These are phyloP conservation scores for Cutaneotrichosporon dermatis DNA, from an alignment of 1,284 basidiomycete species.

Conservation along the genomic window DNA sequence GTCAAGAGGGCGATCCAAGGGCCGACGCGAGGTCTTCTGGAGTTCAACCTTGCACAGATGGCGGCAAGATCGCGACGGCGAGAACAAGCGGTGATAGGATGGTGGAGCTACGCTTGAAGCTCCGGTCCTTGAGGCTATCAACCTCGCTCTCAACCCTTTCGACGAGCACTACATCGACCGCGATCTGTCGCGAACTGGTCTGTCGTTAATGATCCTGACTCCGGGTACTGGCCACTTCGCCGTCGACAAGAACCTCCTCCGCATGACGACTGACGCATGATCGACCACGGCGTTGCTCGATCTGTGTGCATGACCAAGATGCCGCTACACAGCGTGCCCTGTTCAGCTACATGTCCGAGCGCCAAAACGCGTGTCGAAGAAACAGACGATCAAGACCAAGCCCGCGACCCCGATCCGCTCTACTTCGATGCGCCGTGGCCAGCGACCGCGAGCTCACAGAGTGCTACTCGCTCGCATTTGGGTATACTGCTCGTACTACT, in stretches of 20 bases:
- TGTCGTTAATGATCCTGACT: conserved; percentile 79
- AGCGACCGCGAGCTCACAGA: conserved; percentile 39
- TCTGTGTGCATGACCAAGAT: conserved; percentile 82
- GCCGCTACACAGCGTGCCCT: conserved; percentile 89
- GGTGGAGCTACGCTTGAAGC: conserved; percentile 68
- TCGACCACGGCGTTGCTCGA: conserved; percentile 91
- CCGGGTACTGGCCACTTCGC: conserved; percentile 93
- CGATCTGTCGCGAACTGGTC: conserved; percentile 86
- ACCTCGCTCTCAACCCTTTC: conserved; percentile 85
- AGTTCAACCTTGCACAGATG: conserved; percentile 62
- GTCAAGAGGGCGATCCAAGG: conserved; percentile 83
- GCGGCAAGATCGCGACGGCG: conserved; percentile 20
- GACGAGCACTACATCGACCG: conserved; percentile 96
- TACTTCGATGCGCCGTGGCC: conserved; percentile 62
- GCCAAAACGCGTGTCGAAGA: conserved; percentile 41
- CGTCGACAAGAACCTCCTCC: conserved; percentile 82
- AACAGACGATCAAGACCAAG: conserved; percentile 14
- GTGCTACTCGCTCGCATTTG: conserved; percentile 46
- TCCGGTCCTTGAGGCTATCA: conserved; percentile 89
- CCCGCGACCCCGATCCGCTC: conserved; percentile 62
- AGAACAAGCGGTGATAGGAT: conserved; percentile 44
- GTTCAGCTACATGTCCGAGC: conserved; percentile 59
- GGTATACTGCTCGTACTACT: conserved; percentile 49
- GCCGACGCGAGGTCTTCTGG: conserved; percentile 84
- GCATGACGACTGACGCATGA: conserved; percentile 93